Evolutionary conservation across 2,329 filamentous ascomycete genomes (phyloP).

Genomic region (Aspergillus sp.): DNA sequence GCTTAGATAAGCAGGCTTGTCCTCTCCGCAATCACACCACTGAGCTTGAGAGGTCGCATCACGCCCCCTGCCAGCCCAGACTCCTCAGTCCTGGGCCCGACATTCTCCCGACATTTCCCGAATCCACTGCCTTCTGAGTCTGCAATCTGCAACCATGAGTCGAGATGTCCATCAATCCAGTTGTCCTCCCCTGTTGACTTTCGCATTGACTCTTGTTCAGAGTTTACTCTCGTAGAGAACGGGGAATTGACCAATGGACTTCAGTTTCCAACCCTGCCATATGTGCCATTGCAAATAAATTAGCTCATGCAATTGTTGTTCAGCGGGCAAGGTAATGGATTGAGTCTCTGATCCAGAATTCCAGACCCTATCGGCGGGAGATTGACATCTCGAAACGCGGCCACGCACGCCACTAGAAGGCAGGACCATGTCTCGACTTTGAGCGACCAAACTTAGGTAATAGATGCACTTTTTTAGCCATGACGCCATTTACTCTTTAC

Average conservation of each 20-base stretch:
- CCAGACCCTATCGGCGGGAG: conserved; percentile 18
- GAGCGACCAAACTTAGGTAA: conserved; percentile 4
- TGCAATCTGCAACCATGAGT: background rate
- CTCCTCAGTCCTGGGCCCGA: conserved; percentile 9
- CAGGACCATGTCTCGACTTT: conserved; percentile 23
- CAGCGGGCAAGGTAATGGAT: background rate
- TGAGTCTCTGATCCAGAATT: background rate
- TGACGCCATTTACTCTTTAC: conserved; percentile 16
- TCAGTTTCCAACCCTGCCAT: background rate
- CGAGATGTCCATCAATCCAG: conserved; percentile 4
- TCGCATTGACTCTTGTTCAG: background rate
- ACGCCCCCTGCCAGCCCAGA: conserved; percentile 8
- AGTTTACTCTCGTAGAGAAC: background rate
- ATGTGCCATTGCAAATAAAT: background rate
- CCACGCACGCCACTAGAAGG: conserved; percentile 25
- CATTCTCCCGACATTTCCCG: conserved; percentile 23
- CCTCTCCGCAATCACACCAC: conserved; percentile 19
- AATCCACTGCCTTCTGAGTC: conserved; percentile 11
- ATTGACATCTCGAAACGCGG: conserved; percentile 25
- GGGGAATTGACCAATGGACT: background rate
- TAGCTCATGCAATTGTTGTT: background rate
- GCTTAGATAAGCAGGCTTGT: conserved; percentile 19
- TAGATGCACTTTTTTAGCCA: conserved; percentile 24
- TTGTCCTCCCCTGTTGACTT: background rate
- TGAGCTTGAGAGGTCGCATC: conserved; percentile 10